Evolutionary conservation across 768 basidiomycete genomes (phyloP), one percentile per base, ranked within the genome.

Genomic region (Russula earlei): DNA sequence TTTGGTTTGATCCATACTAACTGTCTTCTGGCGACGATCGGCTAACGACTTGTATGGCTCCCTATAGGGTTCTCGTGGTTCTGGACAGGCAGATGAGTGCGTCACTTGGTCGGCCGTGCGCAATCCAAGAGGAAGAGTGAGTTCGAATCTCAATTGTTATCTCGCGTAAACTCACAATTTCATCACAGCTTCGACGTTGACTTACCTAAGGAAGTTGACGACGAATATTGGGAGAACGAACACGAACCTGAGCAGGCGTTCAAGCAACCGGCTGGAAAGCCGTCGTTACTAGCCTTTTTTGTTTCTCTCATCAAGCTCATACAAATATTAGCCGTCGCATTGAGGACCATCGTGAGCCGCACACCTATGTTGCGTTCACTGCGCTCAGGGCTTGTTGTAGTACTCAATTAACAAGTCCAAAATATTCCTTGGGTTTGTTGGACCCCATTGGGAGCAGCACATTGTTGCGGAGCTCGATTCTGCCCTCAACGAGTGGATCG

Each of bases 111-210:
- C 74, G 88, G n/a, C 83, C 85, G 2, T 79, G 83, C 63, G 79
- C 80, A 3, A 72, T 90, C 4, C 83, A 85, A 53, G 87, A 89
- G 60, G 85, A 86, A 66, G 87, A 87, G 82, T 82, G 65, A 61
- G 82, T 74, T 42, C 49, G 17, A 15, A 24, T 22, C 56, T 38
- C 38, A 11, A 34, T 9, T n/a, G 22, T 12, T 9, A 11, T 44
- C 29, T 40, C 10, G n/a, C n/a, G 17, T 14, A 27, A n/a, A 27
- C 33, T 45, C n/a, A 22, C 31, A 69, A 68, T 15, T 52, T 9
- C 29, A 1, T 54, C 5, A 3, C n/a, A 66, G 66, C 48, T 62
- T 74, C 40, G 54, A 55, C 27, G 46, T 60, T 38, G 62, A 62
- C 25, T 2, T 61, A 17, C 62, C 62, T 5, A 50, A 46, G 22